These are phyloP conservation scores for Camellia sinensis DNA, from an alignment of 148 eudicot genomes.

Conservation along the genomic window DNA sequence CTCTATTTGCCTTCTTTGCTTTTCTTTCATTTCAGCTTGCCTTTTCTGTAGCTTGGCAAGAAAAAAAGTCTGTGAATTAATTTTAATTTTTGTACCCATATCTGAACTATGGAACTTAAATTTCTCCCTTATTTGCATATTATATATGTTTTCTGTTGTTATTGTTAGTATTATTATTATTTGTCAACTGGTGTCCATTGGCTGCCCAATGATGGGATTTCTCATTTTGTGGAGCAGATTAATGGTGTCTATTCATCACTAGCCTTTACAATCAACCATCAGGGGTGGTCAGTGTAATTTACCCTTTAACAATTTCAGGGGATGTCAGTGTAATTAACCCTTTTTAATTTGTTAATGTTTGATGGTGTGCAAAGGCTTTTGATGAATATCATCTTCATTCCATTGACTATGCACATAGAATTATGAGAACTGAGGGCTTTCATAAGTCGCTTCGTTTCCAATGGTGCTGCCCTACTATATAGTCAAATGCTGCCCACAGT, in stretches of 20 bases:
- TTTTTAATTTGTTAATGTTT: background rate
- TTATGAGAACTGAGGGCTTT: conserved; percentile 14
- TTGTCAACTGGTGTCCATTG: background rate
- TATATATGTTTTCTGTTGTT: too few relatives aligned
- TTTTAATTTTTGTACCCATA: too few relatives aligned
- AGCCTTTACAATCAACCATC: background rate
- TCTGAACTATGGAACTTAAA: too few relatives aligned
- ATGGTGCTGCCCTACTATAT: background rate
- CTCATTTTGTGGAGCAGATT: background rate
- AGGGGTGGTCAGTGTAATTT: conserved; percentile 4
- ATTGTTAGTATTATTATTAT: too few relatives aligned
- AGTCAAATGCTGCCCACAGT: background rate
- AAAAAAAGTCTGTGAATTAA: too few relatives aligned
- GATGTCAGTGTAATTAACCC: conserved; percentile 3
- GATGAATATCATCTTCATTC: background rate
- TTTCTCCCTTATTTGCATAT: too few relatives aligned
- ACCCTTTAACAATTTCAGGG: background rate
- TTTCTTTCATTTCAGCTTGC: too few relatives aligned
- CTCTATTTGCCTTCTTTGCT: too few relatives aligned
- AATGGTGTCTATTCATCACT: background rate
- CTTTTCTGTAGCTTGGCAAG: too few relatives aligned
- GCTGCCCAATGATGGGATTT: conserved; percentile 1
- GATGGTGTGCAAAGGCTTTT: background rate
- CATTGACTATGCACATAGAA: background rate
- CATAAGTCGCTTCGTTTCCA: background rate